These are phyloP conservation scores for Aphanoascus verrucosus DNA, from an alignment of 2,329 filamentous ascomycete genomes.

Conservation along the genomic window DNA sequence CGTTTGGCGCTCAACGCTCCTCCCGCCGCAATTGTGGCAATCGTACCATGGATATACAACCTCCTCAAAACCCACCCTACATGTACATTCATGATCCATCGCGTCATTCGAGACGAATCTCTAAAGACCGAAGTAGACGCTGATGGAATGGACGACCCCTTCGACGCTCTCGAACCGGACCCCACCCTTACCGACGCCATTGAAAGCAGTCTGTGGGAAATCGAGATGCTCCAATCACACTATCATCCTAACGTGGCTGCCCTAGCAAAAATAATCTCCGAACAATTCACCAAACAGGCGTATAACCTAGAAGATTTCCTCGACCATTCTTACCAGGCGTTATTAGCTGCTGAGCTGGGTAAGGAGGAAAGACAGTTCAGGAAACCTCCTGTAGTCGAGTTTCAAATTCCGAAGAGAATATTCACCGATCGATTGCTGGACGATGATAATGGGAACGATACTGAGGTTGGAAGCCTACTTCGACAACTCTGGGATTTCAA, in stretches of 20 bases:
- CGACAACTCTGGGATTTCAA: slow-evolving; percentile 30
- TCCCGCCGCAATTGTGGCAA: slow-evolving; percentile 75
- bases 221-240: slow-evolving; percentile 80
- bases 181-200: slow-evolving; percentile 80
- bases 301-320: slow-evolving; percentile 97
- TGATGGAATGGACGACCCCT: slow-evolving; percentile 62
- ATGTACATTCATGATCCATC: slow-evolving; percentile 93
- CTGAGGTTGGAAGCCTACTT: slow-evolving; percentile 28
- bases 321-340: slow-evolving; percentile 70
- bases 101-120: slow-evolving; percentile 36
- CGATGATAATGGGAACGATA: slow-evolving; percentile 33
- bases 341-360: slow-evolving; percentile 69
- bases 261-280: slow-evolving; percentile 81
- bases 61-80: slow-evolving; percentile 78
- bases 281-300: slow-evolving; percentile 91
- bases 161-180: slow-evolving; percentile 62
- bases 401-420: slow-evolving; percentile 81
- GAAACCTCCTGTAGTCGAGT: slow-evolving; percentile 81
- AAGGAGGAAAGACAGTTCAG: slow-evolving; percentile 60
- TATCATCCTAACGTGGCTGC: slow-evolving; percentile 96
- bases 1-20: slow-evolving; percentile 78
- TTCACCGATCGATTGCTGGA: slow-evolving; percentile 42
- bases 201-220: slow-evolving; percentile 89
- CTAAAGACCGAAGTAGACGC: slow-evolving; percentile 35
- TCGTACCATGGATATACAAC: slow-evolving; percentile 93